A percentile compares a stretch with the other conserved stretches of the same genome.
Conservation (phyloP, 352 stramenopile species). For the Globisporangium rhizosaccharum region DNA sequence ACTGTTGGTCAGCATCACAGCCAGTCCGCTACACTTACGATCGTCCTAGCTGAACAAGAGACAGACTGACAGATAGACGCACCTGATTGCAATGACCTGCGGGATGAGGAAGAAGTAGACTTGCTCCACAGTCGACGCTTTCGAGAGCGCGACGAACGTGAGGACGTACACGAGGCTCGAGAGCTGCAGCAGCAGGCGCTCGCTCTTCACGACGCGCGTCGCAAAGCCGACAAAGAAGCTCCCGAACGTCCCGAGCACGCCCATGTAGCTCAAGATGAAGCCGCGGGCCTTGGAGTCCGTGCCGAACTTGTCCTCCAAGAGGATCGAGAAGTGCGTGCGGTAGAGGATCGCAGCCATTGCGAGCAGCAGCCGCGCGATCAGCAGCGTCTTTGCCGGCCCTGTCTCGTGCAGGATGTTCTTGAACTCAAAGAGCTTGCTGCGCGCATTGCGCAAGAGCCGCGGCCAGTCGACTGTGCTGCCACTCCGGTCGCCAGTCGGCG, state of each 20-base stretch:
- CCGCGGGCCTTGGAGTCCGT: conserved; percentile 55
- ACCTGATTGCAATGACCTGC: conserved; percentile 70
- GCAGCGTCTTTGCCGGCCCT: conserved; percentile 54
- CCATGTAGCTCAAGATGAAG: conserved; percentile 82
- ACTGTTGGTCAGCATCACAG: neutral
- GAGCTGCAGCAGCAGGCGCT: conserved; percentile 59
- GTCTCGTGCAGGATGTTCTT: conserved; percentile 56
- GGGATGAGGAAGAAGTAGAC: conserved; percentile 59
- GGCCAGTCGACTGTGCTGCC: conserved; percentile 21
- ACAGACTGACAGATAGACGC: neutral
- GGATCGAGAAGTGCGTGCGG: conserved; percentile 68
- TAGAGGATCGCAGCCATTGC: conserved; percentile 75
- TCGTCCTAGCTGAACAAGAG: neutral
- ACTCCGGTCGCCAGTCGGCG: neutral
- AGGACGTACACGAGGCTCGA: conserved; percentile 60
- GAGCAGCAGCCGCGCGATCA: conserved; percentile 65
- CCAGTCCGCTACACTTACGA: neutral
- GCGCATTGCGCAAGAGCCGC: conserved; percentile 36
- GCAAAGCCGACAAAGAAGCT: conserved; percentile 59
- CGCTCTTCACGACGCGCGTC: conserved; percentile 36
- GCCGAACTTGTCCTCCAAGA: conserved; percentile 78
- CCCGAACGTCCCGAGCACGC: conserved; percentile 53
- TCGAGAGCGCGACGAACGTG: conserved; percentile 65
- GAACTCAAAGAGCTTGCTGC: conserved; percentile 59
- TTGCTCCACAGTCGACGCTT: conserved; percentile 33